A percentile compares a stretch with the other conserved stretches of the same genome.
These are phyloP conservation scores for Sporothrix brunneoviolacea DNA, from an alignment of 2,329 filamentous ascomycete species.

Conservation along the genomic window DNA sequence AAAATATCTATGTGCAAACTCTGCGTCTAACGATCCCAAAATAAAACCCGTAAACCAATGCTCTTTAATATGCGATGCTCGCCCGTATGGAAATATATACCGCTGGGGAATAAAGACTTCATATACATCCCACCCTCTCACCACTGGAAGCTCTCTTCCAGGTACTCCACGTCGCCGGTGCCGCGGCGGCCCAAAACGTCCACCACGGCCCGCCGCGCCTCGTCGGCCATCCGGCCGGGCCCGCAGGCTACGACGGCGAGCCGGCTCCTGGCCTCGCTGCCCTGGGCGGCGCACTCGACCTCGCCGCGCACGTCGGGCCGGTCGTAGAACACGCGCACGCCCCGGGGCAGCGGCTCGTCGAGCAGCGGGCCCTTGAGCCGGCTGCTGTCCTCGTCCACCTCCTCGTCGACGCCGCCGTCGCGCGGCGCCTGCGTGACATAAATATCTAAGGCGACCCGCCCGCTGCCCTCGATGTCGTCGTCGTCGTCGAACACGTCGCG, in stretches of 20 bases:
- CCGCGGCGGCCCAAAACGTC: constrained; percentile 2
- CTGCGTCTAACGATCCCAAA: no score
- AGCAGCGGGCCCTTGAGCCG: neutral
- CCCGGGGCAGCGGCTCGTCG: constrained; percentile 11
- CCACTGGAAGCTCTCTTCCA: constrained; percentile 21
- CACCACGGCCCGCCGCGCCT: constrained; percentile 13
- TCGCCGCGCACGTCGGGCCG: constrained; percentile 22
- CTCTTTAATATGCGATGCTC: no score
- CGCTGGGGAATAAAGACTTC: no score
- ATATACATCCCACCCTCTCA: no score
- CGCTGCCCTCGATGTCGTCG: neutral
- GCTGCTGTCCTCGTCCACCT: neutral
- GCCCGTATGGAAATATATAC: no score
- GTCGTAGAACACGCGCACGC: constrained; percentile 18
- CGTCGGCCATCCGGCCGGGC: constrained; percentile 17
- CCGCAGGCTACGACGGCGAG: constrained; percentile 20
- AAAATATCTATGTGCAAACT: no score
- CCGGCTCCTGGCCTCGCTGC: constrained; percentile 13
- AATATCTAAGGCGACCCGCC: constrained; percentile 11
- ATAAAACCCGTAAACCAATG: no score
- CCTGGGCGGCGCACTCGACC: constrained; percentile 23
- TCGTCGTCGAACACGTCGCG: neutral
- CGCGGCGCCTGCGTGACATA: constrained; percentile 12
- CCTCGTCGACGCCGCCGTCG: neutral
- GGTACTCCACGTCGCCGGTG: constrained; percentile 14